Evolutionary conservation across 2,329 filamentous ascomycete genomes (phyloP).

Genomic region (Dryadomyces quercus-mongolicae): DNA sequence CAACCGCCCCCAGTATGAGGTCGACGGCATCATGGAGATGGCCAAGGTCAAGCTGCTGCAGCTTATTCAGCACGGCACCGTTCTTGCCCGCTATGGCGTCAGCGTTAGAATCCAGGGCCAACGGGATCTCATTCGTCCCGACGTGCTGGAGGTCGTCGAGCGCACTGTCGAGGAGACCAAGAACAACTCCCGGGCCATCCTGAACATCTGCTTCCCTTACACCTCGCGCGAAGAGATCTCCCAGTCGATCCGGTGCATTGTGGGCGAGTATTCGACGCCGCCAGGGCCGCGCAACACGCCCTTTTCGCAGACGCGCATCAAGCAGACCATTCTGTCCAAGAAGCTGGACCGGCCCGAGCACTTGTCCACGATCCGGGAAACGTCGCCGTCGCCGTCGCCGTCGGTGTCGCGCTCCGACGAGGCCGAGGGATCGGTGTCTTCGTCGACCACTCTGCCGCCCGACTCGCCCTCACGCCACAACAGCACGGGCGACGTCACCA

Average conservation of each 20-base stretch:
- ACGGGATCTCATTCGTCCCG: conserved; percentile 67
- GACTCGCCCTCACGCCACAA: conserved; percentile 35
- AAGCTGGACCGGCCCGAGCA: conserved; percentile 38
- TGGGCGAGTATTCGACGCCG: conserved; percentile 72
- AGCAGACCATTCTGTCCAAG: conserved; percentile 68
- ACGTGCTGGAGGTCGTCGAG: conserved; percentile 82
- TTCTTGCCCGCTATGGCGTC: conserved; percentile 87
- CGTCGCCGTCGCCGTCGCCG: conserved; percentile 26
- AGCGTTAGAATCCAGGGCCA: conserved; percentile 77
- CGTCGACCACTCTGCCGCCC: conserved; percentile 43
- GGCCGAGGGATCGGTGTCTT: conserved; percentile 43
- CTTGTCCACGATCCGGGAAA: conserved; percentile 36
- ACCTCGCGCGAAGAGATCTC: conserved; percentile 95
- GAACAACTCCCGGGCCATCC: conserved; percentile 61
- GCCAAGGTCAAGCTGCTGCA: conserved; percentile 91
- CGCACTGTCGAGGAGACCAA: conserved; percentile 76
- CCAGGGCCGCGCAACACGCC: conserved; percentile 52
- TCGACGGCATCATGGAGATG: conserved; percentile 94
- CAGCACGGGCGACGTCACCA: conserved; percentile 22
- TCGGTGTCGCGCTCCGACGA: conserved; percentile 33
- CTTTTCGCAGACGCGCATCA: conserved; percentile 81
- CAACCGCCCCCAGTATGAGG: conserved; percentile 91
- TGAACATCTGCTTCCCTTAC: conserved; percentile 94
- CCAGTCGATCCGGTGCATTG: conserved; percentile 73
- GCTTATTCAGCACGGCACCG: conserved; percentile 81